Evolutionary conservation across 2,329 filamentous ascomycete species (phyloP).

Genomic region (Hymenoscyphus repandus): DNA sequence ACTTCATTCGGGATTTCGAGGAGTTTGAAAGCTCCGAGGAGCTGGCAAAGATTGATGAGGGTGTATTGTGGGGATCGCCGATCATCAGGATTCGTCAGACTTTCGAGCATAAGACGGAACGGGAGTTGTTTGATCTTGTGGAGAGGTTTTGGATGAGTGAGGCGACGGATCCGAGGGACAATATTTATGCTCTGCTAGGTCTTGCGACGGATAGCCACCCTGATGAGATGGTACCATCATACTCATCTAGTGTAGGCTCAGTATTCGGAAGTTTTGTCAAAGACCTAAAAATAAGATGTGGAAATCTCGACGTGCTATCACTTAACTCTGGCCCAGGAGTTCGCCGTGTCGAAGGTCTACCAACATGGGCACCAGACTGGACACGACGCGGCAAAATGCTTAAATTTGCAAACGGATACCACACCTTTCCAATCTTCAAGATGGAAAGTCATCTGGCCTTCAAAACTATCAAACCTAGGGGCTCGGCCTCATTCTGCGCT

Average conservation of each 20-base stretch:
- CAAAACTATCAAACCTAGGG: neutral
- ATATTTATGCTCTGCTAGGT: neutral
- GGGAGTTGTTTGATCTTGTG: neutral
- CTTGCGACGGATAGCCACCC: neutral
- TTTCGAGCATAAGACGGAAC: neutral
- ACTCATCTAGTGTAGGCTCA: neutral
- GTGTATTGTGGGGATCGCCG: neutral
- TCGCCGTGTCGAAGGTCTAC: neutral
- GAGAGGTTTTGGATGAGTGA: neutral
- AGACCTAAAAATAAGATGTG: neutral
- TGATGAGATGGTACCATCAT: neutral
- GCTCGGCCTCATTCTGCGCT: neutral
- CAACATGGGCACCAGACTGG: neutral
- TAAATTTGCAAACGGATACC: neutral
- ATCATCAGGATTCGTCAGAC: neutral
- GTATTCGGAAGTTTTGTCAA: neutral
- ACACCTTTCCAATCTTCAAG: neutral
- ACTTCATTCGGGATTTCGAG: neutral
- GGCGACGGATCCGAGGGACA: constrained; percentile 1
- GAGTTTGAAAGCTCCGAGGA: neutral
- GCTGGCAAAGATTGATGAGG: neutral
- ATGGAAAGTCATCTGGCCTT: neutral
- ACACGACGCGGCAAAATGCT: neutral
- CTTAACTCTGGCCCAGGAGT: neutral
- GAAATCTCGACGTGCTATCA: neutral